Conservation (phyloP, 495 filamentous ascomycete species). For the Polyplosphaeria fusca region DNA sequence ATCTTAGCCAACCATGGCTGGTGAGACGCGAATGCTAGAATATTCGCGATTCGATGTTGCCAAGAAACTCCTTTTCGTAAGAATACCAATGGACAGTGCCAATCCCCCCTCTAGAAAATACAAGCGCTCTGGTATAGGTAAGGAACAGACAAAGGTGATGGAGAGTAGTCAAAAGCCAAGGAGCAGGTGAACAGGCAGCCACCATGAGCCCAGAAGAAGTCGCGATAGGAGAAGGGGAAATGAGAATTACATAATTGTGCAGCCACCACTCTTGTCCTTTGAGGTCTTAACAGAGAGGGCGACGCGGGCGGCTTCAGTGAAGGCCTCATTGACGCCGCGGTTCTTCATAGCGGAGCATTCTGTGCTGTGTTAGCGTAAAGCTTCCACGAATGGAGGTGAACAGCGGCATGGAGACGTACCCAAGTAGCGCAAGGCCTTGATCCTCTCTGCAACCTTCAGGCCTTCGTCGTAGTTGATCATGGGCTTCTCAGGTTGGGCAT, state of each 20-base stretch:
- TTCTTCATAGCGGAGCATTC: constrained; percentile 99
- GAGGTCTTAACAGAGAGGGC: constrained; percentile 77
- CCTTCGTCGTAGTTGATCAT: constrained; percentile 92
- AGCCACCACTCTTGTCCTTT: constrained; percentile 38
- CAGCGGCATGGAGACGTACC: constrained; percentile 45
- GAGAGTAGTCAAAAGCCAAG: no score
- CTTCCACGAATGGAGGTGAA: neutral
- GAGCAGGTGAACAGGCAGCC: no score
- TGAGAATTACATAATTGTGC: constrained; percentile 40
- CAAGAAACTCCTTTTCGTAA: no score
- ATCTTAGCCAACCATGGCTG: no score
- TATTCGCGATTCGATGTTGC: no score
- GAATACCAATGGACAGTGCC: no score
- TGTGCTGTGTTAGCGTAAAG: constrained; percentile 33
- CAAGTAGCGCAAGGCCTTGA: constrained; percentile 84
- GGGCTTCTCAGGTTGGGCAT: constrained; percentile 54
- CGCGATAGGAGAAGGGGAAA: no score
- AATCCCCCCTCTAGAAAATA: no score
- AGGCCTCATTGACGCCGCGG: constrained; percentile 94
- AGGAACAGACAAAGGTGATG: no score
- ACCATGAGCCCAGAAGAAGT: no score
- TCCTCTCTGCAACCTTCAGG: constrained; percentile 85
- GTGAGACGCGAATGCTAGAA: no score
- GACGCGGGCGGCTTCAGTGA: constrained; percentile 97
- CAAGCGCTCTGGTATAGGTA: no score